A percentile compares a stretch with the other conserved stretches of the same genome.
Conservation (phyloP, 768 basidiomycete species). For the Cyathus striatus region DNA sequence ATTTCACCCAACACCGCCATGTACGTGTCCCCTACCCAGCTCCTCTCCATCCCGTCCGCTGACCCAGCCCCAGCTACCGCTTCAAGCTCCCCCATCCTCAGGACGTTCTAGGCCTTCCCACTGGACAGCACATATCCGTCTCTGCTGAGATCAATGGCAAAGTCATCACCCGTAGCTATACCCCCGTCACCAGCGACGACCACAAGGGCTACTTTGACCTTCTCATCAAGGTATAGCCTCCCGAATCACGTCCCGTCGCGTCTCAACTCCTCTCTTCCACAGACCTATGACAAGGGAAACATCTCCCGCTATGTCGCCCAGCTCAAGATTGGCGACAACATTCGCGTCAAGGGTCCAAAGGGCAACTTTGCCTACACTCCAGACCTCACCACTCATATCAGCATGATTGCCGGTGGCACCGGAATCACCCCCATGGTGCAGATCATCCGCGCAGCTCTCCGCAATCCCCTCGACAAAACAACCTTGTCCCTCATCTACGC, state of each 20-base stretch:
- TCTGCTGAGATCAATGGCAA: constrained; percentile 90
- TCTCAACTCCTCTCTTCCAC: constrained; percentile 7
- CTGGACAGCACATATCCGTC: constrained; percentile 94
- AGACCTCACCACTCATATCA: constrained; percentile 67
- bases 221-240: constrained; percentile 77
- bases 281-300: constrained; percentile 98
- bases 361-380: constrained; percentile 87
- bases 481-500: constrained; percentile 89
- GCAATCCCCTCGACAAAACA: constrained; percentile 83
- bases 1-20: constrained; percentile 96
- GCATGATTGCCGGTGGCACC: constrained; percentile 98
- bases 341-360: constrained; percentile 94
- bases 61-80: constrained; percentile 63
- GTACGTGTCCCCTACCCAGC: constrained; percentile 37
- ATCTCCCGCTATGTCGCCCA: constrained; percentile 82
- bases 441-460: constrained; percentile 90
- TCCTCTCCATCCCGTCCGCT: constrained; percentile 1
- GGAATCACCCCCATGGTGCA: constrained; percentile 99
- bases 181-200: constrained; percentile 91
- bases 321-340: constrained; percentile 82
- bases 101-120: constrained; percentile 87
- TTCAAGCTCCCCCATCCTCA: constrained; percentile 73
- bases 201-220: constrained; percentile 94
- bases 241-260: constrained; percentile 2
- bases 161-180: constrained; percentile 87